phyloP scores from a whole-genome alignment of 331 rosid genomes.

The Quercus lobata region DNA sequence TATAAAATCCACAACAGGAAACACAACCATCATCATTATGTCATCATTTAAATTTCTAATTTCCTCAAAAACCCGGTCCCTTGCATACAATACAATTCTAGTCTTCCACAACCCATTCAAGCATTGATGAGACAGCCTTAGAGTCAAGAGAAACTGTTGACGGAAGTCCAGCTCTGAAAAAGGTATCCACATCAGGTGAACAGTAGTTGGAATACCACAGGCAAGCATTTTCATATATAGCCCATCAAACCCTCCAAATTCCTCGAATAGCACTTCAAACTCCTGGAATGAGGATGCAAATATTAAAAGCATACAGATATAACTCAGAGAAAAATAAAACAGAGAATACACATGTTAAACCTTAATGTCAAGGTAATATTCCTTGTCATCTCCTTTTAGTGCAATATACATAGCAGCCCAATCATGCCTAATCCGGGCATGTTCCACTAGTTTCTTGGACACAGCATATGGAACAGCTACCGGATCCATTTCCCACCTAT shows the following conservation, averaged over 20 bases:
- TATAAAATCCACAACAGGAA: slow-evolving; percentile 67
- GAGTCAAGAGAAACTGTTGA: slow-evolving; percentile 58
- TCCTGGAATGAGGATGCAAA: slow-evolving; percentile 54
- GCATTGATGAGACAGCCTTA: slow-evolving; percentile 48
- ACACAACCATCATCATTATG: slow-evolving; percentile 63
- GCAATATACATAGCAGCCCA: slow-evolving; percentile 84
- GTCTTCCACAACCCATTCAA: slow-evolving; percentile 60
- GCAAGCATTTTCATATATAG: slow-evolving; percentile 91
- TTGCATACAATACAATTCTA: slow-evolving; percentile 26
- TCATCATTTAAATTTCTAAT: slow-evolving; percentile 54
- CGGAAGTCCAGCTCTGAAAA: slow-evolving; percentile 66
- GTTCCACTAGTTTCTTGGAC: slow-evolving; percentile 61
- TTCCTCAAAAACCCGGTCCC: slow-evolving; percentile 46
- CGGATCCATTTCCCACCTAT: slow-evolving; percentile 94
- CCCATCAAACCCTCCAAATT: slow-evolving; percentile 93
- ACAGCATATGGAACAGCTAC: slow-evolving; percentile 85
- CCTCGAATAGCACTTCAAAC: slow-evolving; percentile 65
- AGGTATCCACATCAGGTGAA: slow-evolving; percentile 91
- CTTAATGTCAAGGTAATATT: slow-evolving; percentile 74
- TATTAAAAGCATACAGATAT: slow-evolving; percentile 23
- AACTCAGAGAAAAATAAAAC: slow-evolving; percentile 24
- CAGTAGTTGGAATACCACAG: slow-evolving; percentile 73
- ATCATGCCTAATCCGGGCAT: slow-evolving; percentile 84
- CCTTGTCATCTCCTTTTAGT: slow-evolving; percentile 84
- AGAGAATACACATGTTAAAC: slow-evolving; percentile 33